Base-by-base conservation (phyloP, 805 yeast species). In the Isabelozyma rhagii region DNA sequence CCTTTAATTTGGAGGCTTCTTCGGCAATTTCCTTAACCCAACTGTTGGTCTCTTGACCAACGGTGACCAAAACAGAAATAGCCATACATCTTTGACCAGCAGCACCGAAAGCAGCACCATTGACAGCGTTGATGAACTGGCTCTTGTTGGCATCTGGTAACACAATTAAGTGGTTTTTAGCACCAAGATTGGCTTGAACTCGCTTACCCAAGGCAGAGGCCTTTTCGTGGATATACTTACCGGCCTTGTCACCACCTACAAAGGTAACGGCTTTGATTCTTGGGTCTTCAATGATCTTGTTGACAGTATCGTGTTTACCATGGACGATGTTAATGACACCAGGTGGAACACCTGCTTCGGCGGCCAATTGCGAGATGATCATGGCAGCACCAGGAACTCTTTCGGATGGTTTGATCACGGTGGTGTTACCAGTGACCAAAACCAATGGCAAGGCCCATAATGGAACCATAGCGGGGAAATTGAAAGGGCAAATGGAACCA, bases 31-130 rank as follows among this genome's bases (percentile, higher is more conserved):
- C 90, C 41, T 69, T 58, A 47, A 85, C 68, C 88, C 89, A 85
- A 53, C 77, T 78, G 61, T 76, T 76, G 53, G 87, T 75, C 5
- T 27, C 21, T 52, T 77, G 74, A 40, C 91, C 91, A 21, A 87
- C 90, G 15, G 89, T 80, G 46, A 86, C 87, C 54, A 87, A 73
- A 36, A 84, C 87, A 18, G 87, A 83, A 47, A 87, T 82, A 9
- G 89, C 88, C 87, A 86, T 83, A 70, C 93, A 86, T 63, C 91
- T 81, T 75, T 86, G 93, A 53, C 92, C 93, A 15, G 92, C 91
- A 46, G 92, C 91, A 31, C 92, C 90, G 66, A 86, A 86, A 21
- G 90, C 88, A 47, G 92, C 90, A 45, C 89, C 87, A 51, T 77
- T 83, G 44, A 86, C 71, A 48, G 87, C 84, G 62, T 81, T 83